Percentiles rank a stretch among this genome's conserved stretches.
Evolutionary conservation across 768 basidiomycete species (phyloP).

Genomic region (Tylopilus cervinicoccineus): DNA sequence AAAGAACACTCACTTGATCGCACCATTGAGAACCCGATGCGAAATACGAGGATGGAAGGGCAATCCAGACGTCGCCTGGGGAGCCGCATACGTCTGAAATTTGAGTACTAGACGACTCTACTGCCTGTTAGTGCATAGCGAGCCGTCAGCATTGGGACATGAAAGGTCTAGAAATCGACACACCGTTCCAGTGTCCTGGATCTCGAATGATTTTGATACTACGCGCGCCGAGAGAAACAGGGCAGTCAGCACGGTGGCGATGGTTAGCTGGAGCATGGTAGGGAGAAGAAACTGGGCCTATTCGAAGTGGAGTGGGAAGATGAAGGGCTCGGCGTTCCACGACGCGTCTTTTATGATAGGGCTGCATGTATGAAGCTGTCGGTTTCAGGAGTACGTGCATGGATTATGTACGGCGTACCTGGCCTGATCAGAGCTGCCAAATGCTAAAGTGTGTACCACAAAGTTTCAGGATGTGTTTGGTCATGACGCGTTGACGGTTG

Average conservation of each 20-base stretch:
- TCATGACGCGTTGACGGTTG: too few relatives aligned
- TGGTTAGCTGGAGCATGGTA: constrained; percentile 16
- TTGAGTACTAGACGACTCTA: too few relatives aligned
- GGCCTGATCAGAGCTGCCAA: too few relatives aligned
- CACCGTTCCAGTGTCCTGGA: constrained; percentile 46
- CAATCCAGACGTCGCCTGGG: constrained; percentile 55
- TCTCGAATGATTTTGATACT: constrained; percentile 24
- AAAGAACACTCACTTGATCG: constrained; percentile 43
- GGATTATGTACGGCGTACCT: too few relatives aligned
- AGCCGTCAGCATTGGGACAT: background rate
- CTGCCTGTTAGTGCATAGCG: too few relatives aligned
- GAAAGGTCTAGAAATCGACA: constrained; percentile 15
- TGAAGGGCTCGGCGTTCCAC: background rate
- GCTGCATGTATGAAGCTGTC: too few relatives aligned
- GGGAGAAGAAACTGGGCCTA: background rate
- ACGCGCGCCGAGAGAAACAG: constrained; percentile 40
- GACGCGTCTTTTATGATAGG: too few relatives aligned
- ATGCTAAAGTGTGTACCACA: too few relatives aligned
- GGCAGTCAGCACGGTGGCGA: constrained; percentile 38
- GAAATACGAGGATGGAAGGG: constrained; percentile 50
- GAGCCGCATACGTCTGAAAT: too few relatives aligned
- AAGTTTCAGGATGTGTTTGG: too few relatives aligned
- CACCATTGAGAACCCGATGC: constrained; percentile 40
- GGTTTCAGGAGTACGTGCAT: too few relatives aligned
- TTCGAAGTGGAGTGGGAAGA: background rate